These are phyloP conservation scores for Diplogelasinospora grovesii DNA, from an alignment of 495 filamentous ascomycete genomes.

Conservation along the genomic window DNA sequence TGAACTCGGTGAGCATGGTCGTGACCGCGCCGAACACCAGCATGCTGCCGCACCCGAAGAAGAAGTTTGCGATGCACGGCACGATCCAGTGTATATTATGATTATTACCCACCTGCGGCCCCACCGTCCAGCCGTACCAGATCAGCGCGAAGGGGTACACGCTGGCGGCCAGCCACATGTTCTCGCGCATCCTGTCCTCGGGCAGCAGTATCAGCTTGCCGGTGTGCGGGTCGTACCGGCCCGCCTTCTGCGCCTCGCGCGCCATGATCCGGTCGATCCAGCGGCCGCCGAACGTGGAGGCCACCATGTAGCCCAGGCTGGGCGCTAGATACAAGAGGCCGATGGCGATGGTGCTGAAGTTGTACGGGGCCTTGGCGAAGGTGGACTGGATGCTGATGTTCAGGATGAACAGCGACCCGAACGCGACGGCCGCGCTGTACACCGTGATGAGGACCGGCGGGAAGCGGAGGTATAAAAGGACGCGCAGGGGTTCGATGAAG, in stretches of 20 bases:
- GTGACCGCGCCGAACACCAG: conserved; percentile 73
- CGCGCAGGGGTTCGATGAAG: conserved; percentile 73
- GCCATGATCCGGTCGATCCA: conserved; percentile 93
- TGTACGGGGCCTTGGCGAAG: conserved; percentile 69
- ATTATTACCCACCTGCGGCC: no score
- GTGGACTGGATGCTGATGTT: conserved; percentile 78
- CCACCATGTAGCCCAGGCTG: conserved; percentile 69
- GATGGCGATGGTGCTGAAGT: conserved; percentile 64
- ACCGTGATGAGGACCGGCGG: conserved; percentile 75
- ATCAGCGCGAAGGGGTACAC: conserved; percentile 65
- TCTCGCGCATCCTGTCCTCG: conserved; percentile 86
- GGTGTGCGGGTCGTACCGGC: conserved; percentile 56
- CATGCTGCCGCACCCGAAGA: conserved; percentile 86
- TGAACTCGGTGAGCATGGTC: conserved; percentile 86
- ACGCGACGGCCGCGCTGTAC: conserved; percentile 75
- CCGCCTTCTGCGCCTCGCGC: conserved; percentile 65
- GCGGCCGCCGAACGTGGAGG: conserved; percentile 66
- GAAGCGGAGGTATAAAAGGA: conserved; percentile 73
- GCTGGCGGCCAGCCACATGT: conserved; percentile 74
- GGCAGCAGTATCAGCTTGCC: conserved; percentile 67
- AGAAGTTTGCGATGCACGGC: conserved; percentile 70
- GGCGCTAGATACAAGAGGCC: conserved; percentile 78
- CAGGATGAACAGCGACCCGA: conserved; percentile 75
- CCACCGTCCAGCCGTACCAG: conserved; percentile 52
- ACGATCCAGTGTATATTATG: conserved; percentile 38